Evolutionary conservation across 108 stramenopile species (phyloP).

Genomic region (Nitzschia putrida): DNA sequence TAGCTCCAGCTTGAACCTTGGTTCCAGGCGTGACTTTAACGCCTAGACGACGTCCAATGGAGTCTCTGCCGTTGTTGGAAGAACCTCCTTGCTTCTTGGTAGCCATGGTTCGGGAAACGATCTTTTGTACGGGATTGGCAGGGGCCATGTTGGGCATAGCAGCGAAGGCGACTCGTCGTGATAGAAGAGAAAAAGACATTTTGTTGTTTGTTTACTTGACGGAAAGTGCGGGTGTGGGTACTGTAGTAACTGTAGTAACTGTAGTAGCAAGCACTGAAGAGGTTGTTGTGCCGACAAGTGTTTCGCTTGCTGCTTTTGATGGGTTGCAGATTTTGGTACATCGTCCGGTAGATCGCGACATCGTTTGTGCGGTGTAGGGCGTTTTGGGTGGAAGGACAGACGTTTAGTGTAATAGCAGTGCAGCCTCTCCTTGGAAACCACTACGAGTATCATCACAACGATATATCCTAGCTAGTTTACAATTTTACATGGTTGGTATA

Average conservation of each 20-base stretch:
- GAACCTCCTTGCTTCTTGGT: slow-evolving; percentile 97
- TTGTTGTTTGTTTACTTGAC: not conserved
- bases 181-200: slow-evolving; percentile 4
- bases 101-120: slow-evolving; percentile 53
- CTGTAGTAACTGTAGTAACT: not conserved
- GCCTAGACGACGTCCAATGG: slow-evolving; percentile 91
- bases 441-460: too few species aligned
- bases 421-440: too few species aligned
- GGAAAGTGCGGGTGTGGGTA: not conserved
- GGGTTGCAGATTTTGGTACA: too few species aligned
- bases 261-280: not conserved
- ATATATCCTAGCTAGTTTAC: too few species aligned
- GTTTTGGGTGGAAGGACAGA: too few species aligned
- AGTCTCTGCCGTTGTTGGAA: slow-evolving; percentile 93
- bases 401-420: too few species aligned
- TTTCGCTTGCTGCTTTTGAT: too few species aligned
- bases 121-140: not conserved
- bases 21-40: slow-evolving; percentile 88
- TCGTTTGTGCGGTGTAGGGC: too few species aligned
- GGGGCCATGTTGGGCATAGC: not conserved
- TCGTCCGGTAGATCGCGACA: too few species aligned
- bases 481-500: too few species aligned
- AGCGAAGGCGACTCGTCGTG: not conserved
- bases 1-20: slow-evolving; percentile 83
- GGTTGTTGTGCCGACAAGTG: too few species aligned